Percentiles rank a stretch among this genome's conserved stretches.
phyloP scores from a whole-genome alignment of 1,139 yeast genomes.

The Suhomyces bolitotheri region DNA sequence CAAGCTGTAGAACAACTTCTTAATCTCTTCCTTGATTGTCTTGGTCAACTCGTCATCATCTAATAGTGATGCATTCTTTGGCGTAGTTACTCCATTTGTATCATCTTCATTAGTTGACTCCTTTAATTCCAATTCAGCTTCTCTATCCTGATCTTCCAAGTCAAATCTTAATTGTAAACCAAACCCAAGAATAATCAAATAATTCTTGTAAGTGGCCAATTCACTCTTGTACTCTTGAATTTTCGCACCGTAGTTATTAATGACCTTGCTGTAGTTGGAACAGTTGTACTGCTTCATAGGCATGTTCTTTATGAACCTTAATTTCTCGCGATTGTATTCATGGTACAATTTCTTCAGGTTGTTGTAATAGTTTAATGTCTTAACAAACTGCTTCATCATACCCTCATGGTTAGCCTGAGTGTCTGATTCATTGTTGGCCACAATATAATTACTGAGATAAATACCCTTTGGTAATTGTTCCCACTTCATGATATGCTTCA shows the following conservation, averaged over 20 bases:
- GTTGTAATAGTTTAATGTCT: slow-evolving; percentile 46
- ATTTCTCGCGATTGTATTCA: slow-evolving; percentile 35
- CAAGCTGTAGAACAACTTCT: slow-evolving; percentile 36
- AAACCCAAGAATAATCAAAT: slow-evolving; percentile 47
- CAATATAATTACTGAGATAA: slow-evolving; percentile 40
- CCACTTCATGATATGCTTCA: slow-evolving; percentile 41
- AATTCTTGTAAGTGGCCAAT: slow-evolving; percentile 46
- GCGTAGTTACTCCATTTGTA: slow-evolving; percentile 14
- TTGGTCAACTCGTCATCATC: slow-evolving; percentile 36
- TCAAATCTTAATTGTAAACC: slow-evolving; percentile 51
- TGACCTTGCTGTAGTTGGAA: slow-evolving; percentile 39
- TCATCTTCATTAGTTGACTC: slow-evolving; percentile 16
- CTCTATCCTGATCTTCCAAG: slow-evolving; percentile 37
- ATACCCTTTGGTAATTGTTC: slow-evolving; percentile 46
- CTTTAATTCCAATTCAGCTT: slow-evolving; percentile 11
- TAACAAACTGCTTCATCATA: slow-evolving; percentile 49
- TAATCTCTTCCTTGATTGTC: slow-evolving; percentile 40
- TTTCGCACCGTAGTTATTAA: slow-evolving; percentile 42
- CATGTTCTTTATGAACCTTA: slow-evolving; percentile 33
- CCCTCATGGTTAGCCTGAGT: slow-evolving; percentile 38
- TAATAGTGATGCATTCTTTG: slow-evolving; percentile 3
- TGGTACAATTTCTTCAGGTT: slow-evolving; percentile 40
- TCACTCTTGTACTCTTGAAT: slow-evolving; percentile 46
- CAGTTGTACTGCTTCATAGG: slow-evolving; percentile 28
- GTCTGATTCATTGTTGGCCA: slow-evolving; percentile 19